phyloP scores from a whole-genome alignment of 78 protist genomes.

The Monocercomonoides exilis region DNA sequence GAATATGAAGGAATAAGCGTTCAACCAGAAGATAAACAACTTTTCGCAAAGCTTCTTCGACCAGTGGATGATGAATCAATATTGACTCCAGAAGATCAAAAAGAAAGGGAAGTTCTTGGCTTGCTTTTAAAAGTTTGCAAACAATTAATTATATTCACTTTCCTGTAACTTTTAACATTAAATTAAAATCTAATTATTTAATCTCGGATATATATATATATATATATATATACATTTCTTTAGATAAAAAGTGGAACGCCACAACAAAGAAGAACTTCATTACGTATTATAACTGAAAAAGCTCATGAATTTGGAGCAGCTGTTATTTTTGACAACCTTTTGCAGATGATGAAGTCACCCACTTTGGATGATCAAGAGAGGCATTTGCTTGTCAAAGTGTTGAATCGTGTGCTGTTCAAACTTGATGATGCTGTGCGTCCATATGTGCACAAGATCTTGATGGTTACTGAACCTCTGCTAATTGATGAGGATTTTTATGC shows the following conservation, averaged over 20 bases:
- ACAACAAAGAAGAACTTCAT: constrained; percentile 86
- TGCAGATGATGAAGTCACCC: constrained; percentile 86
- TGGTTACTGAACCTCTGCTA: constrained; percentile 92
- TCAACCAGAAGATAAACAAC: neutral
- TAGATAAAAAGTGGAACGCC: constrained; percentile 95
- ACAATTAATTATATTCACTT: neutral
- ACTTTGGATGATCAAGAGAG: constrained; percentile 95
- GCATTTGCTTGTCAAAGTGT: constrained; percentile 92
- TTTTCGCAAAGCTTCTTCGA: neutral
- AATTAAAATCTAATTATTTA: neutral
- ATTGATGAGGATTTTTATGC: constrained; percentile 94
- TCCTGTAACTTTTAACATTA: neutral
- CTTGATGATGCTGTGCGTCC: constrained; percentile 93
- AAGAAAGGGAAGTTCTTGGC: neutral
- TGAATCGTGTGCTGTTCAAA: constrained; percentile 87
- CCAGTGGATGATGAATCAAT: neutral
- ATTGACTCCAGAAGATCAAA: neutral
- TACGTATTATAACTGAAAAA: constrained; percentile 82
- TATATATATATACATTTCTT: constrained; percentile 1
- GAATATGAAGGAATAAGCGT: neutral
- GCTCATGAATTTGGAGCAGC: constrained; percentile 92
- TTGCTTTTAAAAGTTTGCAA: neutral
- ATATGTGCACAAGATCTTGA: constrained; percentile 83
- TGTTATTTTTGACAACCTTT: constrained; percentile 83
- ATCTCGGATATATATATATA: neutral